Evolutionary conservation across 208 protist genomes (phyloP), one percentile per base, ranked within the genome.

Genomic region (Crithidia acanthocephali): DNA sequence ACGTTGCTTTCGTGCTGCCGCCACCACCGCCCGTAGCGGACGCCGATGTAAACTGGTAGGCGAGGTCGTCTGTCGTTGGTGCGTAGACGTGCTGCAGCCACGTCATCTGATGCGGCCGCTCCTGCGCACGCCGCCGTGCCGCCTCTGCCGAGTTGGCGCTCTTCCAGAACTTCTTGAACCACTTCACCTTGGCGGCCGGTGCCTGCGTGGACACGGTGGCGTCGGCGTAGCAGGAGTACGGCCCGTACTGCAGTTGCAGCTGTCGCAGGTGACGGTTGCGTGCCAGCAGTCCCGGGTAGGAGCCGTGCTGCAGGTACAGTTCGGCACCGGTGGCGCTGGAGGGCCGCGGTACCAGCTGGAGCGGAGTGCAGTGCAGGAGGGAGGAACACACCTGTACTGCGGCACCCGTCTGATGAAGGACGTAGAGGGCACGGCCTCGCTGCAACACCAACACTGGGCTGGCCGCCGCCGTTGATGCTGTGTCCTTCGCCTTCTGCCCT

Each of bases 371-470:
- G 55, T 79, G 72, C 40, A 72, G 50, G 16, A 79, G 72, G 37
- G 71, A 76, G n/a, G 68, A 50, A 55, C 80, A 81, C 57, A 85
- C 48, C 58, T 56, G 68, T 61, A 77, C 76, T 5, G 78, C 67
- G n/a, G 72, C 69, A 8, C 80, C 80, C 40, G 62, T 76, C n/a
- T 40, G 53, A 42, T 85, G 80, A 13, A 78, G 53, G 5, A 80
- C 67, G 65, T 78, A 78, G 23, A 81, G 70, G 2, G 40, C 33
- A 25, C 74, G 53, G 20, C 70, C 68, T 20, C 80, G 80, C 48
- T 85, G 80, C 22, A 85, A 44, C 23, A 81, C 62, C 40, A 85
- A 42, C 11, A 85, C 64, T 25, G 80, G 71, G n/a, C 52, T 51
- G 23, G 53, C 37, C n/a, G 64, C 50, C n/a, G 68, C 67, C 16